Conservation (phyloP, 306 rosid species). For the Prunus fruticosa region DNA sequence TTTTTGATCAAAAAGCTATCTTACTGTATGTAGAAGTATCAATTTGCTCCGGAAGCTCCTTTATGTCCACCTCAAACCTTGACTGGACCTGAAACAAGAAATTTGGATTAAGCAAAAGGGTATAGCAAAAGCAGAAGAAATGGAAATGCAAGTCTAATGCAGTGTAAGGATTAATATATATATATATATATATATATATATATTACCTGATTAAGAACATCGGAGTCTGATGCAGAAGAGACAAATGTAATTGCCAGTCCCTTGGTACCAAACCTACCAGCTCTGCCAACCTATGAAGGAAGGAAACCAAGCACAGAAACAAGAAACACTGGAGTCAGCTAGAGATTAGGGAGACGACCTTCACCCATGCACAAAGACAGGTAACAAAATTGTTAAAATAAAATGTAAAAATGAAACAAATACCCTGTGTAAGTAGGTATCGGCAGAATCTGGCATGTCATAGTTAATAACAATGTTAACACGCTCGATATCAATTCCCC, state of each 20-base stretch:
- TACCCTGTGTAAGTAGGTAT: conserved; percentile 78
- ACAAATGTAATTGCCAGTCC: conserved; percentile 82
- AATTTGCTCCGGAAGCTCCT: conserved; percentile 80
- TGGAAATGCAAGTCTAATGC: too few relatives aligned
- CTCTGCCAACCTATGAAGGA: conserved; percentile 61
- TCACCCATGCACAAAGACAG: not conserved
- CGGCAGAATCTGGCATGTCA: conserved; percentile 80
- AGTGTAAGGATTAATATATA: not conserved
- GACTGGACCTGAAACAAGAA: conserved; percentile 56
- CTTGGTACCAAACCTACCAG: conserved; percentile 81
- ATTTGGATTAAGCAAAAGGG: not conserved
- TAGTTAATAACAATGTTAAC: conserved; percentile 79
- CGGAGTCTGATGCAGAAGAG: conserved; percentile 65
- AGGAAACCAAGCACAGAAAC: not conserved
- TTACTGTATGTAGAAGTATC: conserved; percentile 76
- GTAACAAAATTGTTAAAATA: not conserved
- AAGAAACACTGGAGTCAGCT: not conserved
- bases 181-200: not conserved
- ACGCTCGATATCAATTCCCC: conserved; percentile 84
- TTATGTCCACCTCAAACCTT: conserved; percentile 81
- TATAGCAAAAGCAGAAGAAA: not conserved
- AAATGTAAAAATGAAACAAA: not conserved
- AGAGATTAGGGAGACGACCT: not conserved
- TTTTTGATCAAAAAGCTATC: not conserved
- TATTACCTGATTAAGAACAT: conserved; percentile 68